phyloP scores from a whole-genome alignment of 805 yeast genomes.

The Candida golubevii region DNA sequence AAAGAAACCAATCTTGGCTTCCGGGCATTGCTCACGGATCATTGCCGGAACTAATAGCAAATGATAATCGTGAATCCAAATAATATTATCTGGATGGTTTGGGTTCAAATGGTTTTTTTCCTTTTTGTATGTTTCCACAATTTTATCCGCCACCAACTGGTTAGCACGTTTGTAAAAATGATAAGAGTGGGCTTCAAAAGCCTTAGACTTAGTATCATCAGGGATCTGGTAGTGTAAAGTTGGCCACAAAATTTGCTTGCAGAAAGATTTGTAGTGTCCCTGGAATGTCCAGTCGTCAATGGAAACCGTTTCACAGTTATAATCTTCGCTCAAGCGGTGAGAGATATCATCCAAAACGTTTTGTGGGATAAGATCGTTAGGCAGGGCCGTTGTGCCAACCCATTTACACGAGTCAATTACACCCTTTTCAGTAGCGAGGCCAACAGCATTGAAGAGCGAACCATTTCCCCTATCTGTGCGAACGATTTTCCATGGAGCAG shows the following conservation, averaged over 20 bases:
- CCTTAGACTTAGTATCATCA: constrained; percentile 88
- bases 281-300: constrained; percentile 77
- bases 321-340: constrained; percentile 41
- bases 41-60: constrained; percentile 78
- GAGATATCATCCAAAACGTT: constrained; percentile 53
- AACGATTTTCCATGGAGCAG: constrained; percentile 71
- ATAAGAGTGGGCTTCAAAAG: constrained; percentile 96
- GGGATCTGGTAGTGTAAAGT: constrained; percentile 91
- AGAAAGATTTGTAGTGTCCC: constrained; percentile 88
- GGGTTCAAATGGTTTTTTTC: constrained; percentile 48
- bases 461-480: constrained; percentile 78
- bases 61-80: constrained; percentile 96
- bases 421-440: constrained; percentile 43
- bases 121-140: constrained; percentile 52
- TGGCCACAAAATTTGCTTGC: constrained; percentile 96
- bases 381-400: constrained; percentile 93
- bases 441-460: constrained; percentile 80
- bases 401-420: constrained; percentile 46
- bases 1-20: constrained; percentile 87
- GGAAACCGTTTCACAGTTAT: constrained; percentile 60
- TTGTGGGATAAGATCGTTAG: constrained; percentile 74
- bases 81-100: constrained; percentile 50
- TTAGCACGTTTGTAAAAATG: constrained; percentile 72
- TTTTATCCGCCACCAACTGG: constrained; percentile 71
- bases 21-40: constrained; percentile 71